phyloP scores from a whole-genome alignment of 2,329 filamentous ascomycete species.

The Botrytis deweyae region DNA sequence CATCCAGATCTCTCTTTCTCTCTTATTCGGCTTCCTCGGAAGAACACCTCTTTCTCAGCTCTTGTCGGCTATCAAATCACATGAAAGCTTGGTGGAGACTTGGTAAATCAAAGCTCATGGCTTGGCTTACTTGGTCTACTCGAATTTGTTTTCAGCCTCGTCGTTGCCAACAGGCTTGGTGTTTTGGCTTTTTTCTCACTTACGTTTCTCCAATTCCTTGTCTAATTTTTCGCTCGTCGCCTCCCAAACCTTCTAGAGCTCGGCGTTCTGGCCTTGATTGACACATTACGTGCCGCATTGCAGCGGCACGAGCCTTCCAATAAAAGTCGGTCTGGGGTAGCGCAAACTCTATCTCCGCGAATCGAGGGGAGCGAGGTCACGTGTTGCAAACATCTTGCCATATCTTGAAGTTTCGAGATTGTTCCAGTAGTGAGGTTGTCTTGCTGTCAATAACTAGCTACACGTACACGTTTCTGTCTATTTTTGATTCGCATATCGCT shows the following conservation, averaged over 20 bases:
- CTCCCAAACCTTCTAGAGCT: background rate
- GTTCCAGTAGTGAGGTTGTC: background rate
- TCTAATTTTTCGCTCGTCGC: background rate
- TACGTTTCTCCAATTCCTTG: background rate
- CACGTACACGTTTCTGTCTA: background rate
- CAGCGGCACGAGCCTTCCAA: background rate
- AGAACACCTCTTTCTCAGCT: background rate
- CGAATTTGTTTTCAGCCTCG: background rate
- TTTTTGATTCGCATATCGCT: background rate
- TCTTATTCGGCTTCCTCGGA: background rate
- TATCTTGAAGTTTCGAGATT: conserved; percentile 12
- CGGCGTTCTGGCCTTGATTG: background rate
- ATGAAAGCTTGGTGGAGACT: background rate
- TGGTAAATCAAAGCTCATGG: background rate
- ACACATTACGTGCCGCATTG: background rate
- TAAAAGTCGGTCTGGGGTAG: conserved; percentile 18
- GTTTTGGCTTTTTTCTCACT: background rate
- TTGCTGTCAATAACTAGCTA: background rate
- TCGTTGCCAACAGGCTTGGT: background rate
- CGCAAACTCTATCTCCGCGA: conserved; percentile 14
- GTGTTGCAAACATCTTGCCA: background rate
- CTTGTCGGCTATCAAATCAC: background rate
- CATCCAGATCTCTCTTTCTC: background rate
- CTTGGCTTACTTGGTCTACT: background rate
- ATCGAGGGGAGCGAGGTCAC: background rate